phyloP scores from a whole-genome alignment of 106 monocot genomes.

The Narthecium ossifragum region DNA sequence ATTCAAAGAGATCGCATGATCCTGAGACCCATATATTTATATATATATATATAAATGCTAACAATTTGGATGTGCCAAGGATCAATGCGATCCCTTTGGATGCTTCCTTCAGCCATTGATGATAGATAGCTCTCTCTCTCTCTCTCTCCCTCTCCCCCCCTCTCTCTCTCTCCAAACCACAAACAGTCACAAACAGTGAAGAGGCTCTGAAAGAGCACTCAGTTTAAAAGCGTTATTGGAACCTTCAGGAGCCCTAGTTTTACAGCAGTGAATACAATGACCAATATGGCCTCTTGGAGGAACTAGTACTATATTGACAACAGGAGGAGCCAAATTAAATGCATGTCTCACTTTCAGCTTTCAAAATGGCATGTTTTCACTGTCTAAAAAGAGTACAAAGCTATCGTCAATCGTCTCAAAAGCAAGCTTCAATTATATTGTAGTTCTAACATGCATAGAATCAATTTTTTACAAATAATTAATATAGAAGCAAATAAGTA shows the following conservation, averaged over 20 bases:
- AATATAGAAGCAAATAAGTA: no score
- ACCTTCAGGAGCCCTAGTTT: not conserved
- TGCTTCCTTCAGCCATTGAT: not conserved
- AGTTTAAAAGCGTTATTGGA: not conserved
- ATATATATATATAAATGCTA: not conserved
- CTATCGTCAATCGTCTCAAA: no score
- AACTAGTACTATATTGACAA: no score
- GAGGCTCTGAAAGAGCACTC: not conserved
- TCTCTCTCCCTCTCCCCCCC: not conserved
- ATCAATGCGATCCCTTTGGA: slow-evolving; percentile 10
- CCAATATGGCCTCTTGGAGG: not conserved
- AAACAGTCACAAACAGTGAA: not conserved
- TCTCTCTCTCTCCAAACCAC: not conserved
- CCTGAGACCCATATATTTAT: not conserved
- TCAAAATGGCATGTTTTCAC: no score
- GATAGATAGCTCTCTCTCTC: not conserved
- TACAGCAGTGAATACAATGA: not conserved
- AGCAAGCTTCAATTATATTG: no score
- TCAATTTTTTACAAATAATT: no score
- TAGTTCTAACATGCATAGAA: no score
- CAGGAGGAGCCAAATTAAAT: no score
- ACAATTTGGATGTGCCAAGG: not conserved
- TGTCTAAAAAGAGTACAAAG: no score
- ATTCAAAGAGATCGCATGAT: slow-evolving; percentile 12
- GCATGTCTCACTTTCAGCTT: no score